Evolutionary conservation across 2,329 filamentous ascomycete species (phyloP).

Genomic region (Epichloe gansuensis): DNA sequence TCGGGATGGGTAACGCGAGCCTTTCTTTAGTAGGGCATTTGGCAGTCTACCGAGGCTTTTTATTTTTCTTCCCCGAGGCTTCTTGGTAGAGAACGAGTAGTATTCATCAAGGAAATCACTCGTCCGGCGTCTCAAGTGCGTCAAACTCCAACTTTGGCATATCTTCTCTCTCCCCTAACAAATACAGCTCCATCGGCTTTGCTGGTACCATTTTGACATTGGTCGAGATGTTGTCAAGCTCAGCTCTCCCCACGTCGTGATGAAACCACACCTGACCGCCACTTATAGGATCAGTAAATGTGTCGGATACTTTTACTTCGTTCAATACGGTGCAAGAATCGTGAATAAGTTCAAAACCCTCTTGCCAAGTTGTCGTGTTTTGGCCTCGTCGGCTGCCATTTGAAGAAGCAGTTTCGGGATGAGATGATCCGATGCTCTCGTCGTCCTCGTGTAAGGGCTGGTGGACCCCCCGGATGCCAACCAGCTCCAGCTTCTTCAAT

Average conservation of each 20-base stretch:
- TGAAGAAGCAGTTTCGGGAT: not conserved
- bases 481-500: not conserved
- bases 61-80: not conserved
- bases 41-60: no score
- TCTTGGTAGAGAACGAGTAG: not conserved
- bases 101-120: not conserved
- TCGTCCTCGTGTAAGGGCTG: not conserved
- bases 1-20: not conserved
- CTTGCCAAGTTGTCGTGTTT: not conserved
- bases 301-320: not conserved
- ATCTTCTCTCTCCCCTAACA: not conserved
- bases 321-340: not conserved
- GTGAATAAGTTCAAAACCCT: not conserved
- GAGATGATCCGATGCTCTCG: not conserved
- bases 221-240: not conserved
- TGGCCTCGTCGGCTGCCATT: not conserved
- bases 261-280: not conserved
- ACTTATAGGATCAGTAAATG: not conserved
- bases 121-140: not conserved
- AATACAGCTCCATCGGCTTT: not conserved
- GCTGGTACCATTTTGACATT: not conserved
- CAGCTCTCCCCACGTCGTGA: not conserved
- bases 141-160: not conserved
- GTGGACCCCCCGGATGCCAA: not conserved
- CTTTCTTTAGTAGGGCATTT: not conserved